Conservation (phyloP, 345 rosid genomes). For the Bretschneidera sinensis region DNA sequence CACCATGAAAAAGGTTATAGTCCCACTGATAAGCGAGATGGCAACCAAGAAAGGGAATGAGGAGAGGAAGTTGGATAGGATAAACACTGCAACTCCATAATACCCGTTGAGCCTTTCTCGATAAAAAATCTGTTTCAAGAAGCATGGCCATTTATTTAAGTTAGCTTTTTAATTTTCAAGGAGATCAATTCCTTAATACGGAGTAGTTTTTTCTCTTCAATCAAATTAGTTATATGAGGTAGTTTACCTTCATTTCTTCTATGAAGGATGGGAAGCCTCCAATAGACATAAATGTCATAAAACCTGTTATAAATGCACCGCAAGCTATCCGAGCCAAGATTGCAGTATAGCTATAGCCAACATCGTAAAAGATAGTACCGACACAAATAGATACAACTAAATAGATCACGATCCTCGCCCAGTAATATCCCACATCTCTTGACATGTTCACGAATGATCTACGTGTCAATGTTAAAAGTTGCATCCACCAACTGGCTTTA, state of each 20-base stretch:
- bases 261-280: constrained; percentile 91
- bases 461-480: constrained; percentile 54
- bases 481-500: constrained; percentile 65
- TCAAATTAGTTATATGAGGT: too few relatives aligned
- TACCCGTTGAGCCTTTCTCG: constrained; percentile 67
- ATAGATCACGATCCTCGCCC: constrained; percentile 74
- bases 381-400: constrained; percentile 69
- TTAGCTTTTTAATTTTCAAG: too few relatives aligned
- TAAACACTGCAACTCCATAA: constrained; percentile 65
- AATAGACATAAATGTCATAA: constrained; percentile 85
- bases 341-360: constrained; percentile 62
- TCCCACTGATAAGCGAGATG: constrained; percentile 42
- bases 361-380: constrained; percentile 60
- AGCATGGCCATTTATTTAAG: too few relatives aligned
- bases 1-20: constrained; percentile 61
- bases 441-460: constrained; percentile 76
- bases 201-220: too few relatives aligned
- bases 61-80: constrained; percentile 65
- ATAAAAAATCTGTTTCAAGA: constrained; percentile 46
- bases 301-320: constrained; percentile 67
- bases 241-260: constrained; percentile 81
- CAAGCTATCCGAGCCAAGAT: constrained; percentile 71
- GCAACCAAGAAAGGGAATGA: constrained; percentile 65
- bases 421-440: constrained; percentile 73
- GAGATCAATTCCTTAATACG: too few relatives aligned